A percentile compares a stretch with the other conserved stretches of the same genome.
phyloP scores from a whole-genome alignment of 495 filamentous ascomycete genomes.

The Neurospora cerealis region DNA sequence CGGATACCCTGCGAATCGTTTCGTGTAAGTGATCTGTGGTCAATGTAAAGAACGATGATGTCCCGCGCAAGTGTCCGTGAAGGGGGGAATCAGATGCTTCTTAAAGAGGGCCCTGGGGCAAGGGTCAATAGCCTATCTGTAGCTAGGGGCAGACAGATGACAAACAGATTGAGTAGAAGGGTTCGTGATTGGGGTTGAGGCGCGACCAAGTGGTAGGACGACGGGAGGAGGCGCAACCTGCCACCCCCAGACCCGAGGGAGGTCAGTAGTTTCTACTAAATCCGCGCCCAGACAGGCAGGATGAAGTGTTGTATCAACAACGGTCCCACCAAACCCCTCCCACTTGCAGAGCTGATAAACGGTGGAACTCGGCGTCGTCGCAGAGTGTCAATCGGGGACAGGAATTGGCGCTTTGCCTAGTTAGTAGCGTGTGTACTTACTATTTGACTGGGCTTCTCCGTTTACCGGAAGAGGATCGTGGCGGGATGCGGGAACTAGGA shows the following conservation, averaged over 20 bases:
- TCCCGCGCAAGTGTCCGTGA: background rate
- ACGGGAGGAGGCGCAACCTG: background rate
- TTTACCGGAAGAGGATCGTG: background rate
- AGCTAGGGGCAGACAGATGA: background rate
- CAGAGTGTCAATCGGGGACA: background rate
- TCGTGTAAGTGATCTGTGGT: background rate
- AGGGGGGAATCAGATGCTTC: background rate
- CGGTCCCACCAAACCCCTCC: background rate
- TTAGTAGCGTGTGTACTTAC: background rate
- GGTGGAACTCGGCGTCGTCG: background rate
- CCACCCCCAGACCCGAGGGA: background rate
- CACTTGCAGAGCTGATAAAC: background rate
- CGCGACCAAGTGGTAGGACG: background rate
- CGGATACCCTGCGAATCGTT: background rate
- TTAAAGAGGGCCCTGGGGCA: background rate
- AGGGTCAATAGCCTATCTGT: background rate
- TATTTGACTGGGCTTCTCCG: background rate
- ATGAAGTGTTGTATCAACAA: background rate
- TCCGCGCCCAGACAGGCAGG: background rate
- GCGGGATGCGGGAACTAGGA: background rate
- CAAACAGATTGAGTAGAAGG: background rate
- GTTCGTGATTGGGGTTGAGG: background rate
- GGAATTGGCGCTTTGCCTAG: background rate
- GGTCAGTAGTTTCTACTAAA: background rate
- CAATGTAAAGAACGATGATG: background rate